Evolutionary conservation across 345 rosid genomes (phyloP).

Genomic region (Citrus cavaleriei): DNA sequence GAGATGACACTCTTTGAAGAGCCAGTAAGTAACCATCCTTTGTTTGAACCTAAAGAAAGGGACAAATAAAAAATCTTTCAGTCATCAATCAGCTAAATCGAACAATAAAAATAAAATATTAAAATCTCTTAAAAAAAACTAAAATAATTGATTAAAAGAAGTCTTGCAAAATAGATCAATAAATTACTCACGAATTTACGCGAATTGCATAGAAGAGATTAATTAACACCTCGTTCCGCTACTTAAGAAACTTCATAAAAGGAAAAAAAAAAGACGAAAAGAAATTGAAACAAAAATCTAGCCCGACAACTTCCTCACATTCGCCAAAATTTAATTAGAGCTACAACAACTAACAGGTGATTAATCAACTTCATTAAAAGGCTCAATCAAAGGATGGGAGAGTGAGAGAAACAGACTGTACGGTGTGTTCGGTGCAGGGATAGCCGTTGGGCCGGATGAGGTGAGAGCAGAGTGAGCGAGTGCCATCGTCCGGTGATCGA

Average conservation of each 20-base stretch:
- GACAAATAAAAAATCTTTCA: background rate
- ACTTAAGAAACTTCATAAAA: background rate
- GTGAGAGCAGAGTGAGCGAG: constrained; percentile 48
- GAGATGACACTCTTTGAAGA: constrained; percentile 75
- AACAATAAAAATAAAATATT: background rate
- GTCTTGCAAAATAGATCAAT: no score
- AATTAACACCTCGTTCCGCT: background rate
- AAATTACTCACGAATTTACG: background rate
- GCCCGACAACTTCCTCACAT: background rate
- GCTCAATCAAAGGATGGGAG: background rate
- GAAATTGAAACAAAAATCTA: background rate
- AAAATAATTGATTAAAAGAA: background rate
- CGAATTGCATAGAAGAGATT: background rate
- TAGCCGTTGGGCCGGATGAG: constrained; percentile 68
- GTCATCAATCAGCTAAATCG: background rate
- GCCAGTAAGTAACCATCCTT: constrained; percentile 75
- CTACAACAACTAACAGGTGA: background rate
- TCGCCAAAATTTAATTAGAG: background rate
- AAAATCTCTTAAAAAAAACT: background rate
- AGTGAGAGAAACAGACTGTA: constrained; percentile 29
- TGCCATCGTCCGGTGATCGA: constrained; percentile 23
- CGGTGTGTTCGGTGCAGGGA: constrained; percentile 75
- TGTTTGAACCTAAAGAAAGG: constrained; percentile 53
- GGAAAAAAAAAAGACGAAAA: background rate
- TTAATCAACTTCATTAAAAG: background rate